Base-by-base conservation (phyloP, 176 grass and related monocot genomes). In the Ampelocalamus luodianensis region DNA sequence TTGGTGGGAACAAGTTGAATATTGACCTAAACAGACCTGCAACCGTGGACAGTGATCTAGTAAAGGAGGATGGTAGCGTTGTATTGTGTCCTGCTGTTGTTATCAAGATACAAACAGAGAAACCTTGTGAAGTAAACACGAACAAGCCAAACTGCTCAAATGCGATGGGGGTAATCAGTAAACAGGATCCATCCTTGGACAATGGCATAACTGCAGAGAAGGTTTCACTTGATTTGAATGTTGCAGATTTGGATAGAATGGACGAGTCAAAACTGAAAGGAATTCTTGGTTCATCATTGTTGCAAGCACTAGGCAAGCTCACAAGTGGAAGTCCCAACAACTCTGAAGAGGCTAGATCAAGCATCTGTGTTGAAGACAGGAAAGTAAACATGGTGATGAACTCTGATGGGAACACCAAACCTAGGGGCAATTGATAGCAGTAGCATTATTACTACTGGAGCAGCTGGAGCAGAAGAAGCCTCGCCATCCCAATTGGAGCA, bases 1-100 rank as follows among this genome's bases (percentile, higher is more conserved):
- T 71, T 50, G 34, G 14, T 54, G 68, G 70, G 76, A 84, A 54
- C n/a, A 83, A 80, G 58, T 55, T 87, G 6, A 38, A 27, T 54
- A 76, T 91, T 76, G 89, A 91, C 62, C 44, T 91, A 75, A 91
- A 91, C 12, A 22, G 34, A 70, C 81, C 89, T 17, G 76, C 80
- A 22, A 44, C 68, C 0, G 20, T 38, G 39, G 75, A 90, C 15
- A 70, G 2, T 74, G 43, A 40, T 50, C 15, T 13, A 53, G 20
- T 42, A 10, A n/a, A 77, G 48, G 55, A 76, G 75, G 80, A 75
- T 48, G 32, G 14, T 1, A 79, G 10, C 13, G 62, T 27, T 62
- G 43, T 10, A 55, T 5, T 68, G 0, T 45, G 18, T 12, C 56
- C 74, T 70, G 24, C 43, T 63, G 68, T 42, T 64, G 13, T 65